Evolutionary conservation across 2,329 filamentous ascomycete genomes (phyloP).

Genomic region (Rutstroemia sp.): DNA sequence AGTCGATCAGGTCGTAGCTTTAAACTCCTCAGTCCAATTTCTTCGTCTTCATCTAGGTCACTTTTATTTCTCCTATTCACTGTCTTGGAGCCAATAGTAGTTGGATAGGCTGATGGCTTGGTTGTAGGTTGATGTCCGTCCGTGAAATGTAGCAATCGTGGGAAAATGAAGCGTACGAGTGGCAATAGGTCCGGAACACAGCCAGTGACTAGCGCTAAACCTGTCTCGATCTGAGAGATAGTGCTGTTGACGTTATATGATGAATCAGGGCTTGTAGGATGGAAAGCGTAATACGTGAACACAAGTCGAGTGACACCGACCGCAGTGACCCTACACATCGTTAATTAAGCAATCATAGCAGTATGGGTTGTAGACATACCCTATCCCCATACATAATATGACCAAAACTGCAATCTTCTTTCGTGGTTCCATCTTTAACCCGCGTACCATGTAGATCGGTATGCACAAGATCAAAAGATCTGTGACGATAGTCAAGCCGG

Average conservation of each 20-base stretch:
- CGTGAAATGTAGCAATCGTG: not conserved
- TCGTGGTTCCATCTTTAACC: conserved; percentile 11
- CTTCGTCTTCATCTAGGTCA: not conserved
- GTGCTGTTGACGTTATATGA: conserved; percentile 16
- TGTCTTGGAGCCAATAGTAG: not conserved
- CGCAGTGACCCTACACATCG: conserved; percentile 12
- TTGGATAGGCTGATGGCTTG: not conserved
- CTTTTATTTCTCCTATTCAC: not conserved
- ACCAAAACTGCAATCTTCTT: conserved; percentile 14
- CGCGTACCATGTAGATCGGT: conserved; percentile 18
- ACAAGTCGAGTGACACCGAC: conserved; percentile 14
- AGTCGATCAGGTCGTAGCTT: not conserved
- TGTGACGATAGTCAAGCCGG: conserved; percentile 16
- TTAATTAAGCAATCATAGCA: not conserved
- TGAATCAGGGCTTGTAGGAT: conserved; percentile 8
- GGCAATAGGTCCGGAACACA: conserved; percentile 3
- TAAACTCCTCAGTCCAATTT: not conserved
- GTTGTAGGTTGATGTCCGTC: not conserved
- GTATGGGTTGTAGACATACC: conserved; percentile 2
- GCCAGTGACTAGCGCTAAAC: conserved; percentile 15
- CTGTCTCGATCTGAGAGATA: conserved; percentile 17
- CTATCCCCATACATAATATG: conserved; percentile 10
- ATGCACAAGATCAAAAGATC: conserved; percentile 18
- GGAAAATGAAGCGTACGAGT: not conserved
- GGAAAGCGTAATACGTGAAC: conserved; percentile 10